phyloP scores from a whole-genome alignment of 257 asterid species.

The Fraxinus anomala region DNA sequence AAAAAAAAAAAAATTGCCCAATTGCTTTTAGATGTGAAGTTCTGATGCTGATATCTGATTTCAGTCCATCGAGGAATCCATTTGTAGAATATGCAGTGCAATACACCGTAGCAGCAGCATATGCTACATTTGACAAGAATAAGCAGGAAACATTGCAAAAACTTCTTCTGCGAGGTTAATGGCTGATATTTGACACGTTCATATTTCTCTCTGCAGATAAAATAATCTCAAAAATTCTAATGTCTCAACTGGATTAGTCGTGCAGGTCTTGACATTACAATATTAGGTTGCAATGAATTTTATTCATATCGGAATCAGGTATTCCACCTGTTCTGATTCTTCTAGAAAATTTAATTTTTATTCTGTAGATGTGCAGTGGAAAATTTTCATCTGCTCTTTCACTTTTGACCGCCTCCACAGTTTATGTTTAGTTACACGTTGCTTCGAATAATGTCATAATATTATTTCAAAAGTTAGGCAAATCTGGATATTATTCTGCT shows the following conservation, averaged over 20 bases:
- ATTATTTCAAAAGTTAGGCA: neutral
- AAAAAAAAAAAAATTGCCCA: neutral
- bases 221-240: constrained; percentile 30
- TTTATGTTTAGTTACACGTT: neutral
- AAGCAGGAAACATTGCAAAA: constrained; percentile 65
- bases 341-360: constrained; percentile 16
- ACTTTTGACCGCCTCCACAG: neutral
- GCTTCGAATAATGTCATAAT: neutral
- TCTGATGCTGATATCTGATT: constrained; percentile 33
- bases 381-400: neutral
- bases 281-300: constrained; percentile 90
- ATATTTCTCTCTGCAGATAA: constrained; percentile 26
- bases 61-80: constrained; percentile 86
- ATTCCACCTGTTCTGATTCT: constrained; percentile 22
- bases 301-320: constrained; percentile 96
- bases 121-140: constrained; percentile 54
- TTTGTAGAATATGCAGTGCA: constrained; percentile 89
- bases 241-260: constrained; percentile 40
- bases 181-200: constrained; percentile 27
- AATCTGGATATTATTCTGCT: neutral
- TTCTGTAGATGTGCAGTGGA: neutral
- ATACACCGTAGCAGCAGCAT: constrained; percentile 85
- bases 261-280: constrained; percentile 92
- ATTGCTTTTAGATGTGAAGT: constrained; percentile 5
- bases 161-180: constrained; percentile 76